phyloP scores from a whole-genome alignment of 2,329 filamentous ascomycete species.

The Fusarium sp. region DNA sequence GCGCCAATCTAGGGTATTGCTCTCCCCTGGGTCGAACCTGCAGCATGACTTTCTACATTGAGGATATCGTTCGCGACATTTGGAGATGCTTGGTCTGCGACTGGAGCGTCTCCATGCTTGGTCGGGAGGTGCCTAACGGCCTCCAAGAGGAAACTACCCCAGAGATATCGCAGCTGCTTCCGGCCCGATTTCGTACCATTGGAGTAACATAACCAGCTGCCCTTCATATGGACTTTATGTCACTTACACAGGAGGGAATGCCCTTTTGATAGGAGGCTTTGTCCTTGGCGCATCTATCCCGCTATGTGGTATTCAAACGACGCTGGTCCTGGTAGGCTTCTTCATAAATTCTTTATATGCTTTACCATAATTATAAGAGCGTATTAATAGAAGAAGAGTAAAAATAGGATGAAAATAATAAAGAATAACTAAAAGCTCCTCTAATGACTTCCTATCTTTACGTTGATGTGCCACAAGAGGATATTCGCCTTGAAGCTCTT shows the following conservation, averaged over 20 bases:
- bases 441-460: neutral
- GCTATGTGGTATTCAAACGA: neutral
- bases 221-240: neutral
- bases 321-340: neutral
- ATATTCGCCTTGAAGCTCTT: neutral
- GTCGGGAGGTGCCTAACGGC: neutral
- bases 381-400: neutral
- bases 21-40: neutral
- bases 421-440: neutral
- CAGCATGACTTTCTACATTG: neutral
- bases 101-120: neutral
- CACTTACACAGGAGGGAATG: neutral
- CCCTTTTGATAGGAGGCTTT: neutral
- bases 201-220: neutral
- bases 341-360: neutral
- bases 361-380: neutral
- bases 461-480: neutral
- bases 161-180: neutral
- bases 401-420: neutral
- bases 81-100: neutral
- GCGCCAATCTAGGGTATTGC: neutral
- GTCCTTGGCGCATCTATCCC: neutral
- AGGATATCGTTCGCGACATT: neutral
- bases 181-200: neutral
- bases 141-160: neutral